Evolutionary conservation across 1,139 yeast genomes (phyloP).

Genomic region (Saccharomyces pastorianus): DNA sequence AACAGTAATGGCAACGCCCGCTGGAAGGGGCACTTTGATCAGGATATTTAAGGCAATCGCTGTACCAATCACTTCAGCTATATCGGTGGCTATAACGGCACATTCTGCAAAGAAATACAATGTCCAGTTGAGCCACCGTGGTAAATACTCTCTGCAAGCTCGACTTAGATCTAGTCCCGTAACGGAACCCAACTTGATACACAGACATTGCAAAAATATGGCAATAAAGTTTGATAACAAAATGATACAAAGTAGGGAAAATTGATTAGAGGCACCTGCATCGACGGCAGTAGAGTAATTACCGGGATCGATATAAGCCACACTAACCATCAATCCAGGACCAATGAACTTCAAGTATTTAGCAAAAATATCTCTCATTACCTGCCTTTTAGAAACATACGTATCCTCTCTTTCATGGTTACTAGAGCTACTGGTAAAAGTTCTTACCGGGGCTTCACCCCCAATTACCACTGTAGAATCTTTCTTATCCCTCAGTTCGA

Average conservation of each 20-base stretch:
- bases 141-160: slow-evolving; percentile 55
- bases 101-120: slow-evolving; percentile 67
- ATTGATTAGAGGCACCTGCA: slow-evolving; percentile 66
- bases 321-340: slow-evolving; percentile 69
- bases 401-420: background rate
- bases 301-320: slow-evolving; percentile 82
- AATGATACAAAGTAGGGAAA: slow-evolving; percentile 56
- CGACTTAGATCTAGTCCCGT: slow-evolving; percentile 74
- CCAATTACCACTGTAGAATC: background rate
- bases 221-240: slow-evolving; percentile 65
- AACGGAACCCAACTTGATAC: slow-evolving; percentile 70
- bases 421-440: background rate
- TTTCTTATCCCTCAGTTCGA: background rate
- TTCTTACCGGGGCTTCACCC: background rate
- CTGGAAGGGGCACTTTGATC: slow-evolving; percentile 61
- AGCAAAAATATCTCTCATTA: slow-evolving; percentile 20
- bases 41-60: slow-evolving; percentile 74
- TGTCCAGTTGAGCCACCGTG: slow-evolving; percentile 47
- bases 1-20: slow-evolving; percentile 67
- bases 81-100: slow-evolving; percentile 78
- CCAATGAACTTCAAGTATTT: slow-evolving; percentile 61
- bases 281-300: slow-evolving; percentile 72
- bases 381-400: background rate
- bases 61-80: slow-evolving; percentile 84
- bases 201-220: slow-evolving; percentile 60